These are phyloP conservation scores for Geoglossum cookeanum DNA, from an alignment of 2,329 filamentous ascomycete species.

Conservation along the genomic window DNA sequence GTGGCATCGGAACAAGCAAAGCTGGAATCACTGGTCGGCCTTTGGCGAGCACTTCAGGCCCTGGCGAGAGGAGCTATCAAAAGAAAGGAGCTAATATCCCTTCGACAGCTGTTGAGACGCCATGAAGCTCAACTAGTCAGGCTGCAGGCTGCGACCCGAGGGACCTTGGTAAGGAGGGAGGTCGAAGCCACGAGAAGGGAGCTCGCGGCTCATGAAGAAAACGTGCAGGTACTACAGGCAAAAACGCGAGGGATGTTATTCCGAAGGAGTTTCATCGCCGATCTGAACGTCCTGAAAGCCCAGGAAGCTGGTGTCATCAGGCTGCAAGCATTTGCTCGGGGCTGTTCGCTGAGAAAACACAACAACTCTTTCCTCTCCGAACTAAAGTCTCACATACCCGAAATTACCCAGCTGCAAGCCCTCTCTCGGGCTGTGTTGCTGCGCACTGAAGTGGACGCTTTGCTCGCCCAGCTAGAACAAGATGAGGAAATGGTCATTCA, in stretches of 20 bases:
- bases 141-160: conserved; percentile 49
- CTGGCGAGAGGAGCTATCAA: conserved; percentile 23
- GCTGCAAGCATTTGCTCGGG: conserved; percentile 49
- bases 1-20: conserved; percentile 25
- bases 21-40: conserved; percentile 21
- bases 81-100: conserved; percentile 18
- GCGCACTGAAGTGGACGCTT: conserved; percentile 51
- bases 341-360: conserved; percentile 41
- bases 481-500: conserved; percentile 61
- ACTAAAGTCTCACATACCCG: conserved; percentile 47
- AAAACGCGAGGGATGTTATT: conserved; percentile 28
- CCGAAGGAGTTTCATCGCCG: conserved; percentile 23
- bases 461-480: conserved; percentile 60
- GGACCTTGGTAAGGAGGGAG: conserved; percentile 37
- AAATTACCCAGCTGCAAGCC: conserved; percentile 53
- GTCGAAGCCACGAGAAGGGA: conserved; percentile 27
- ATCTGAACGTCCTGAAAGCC: conserved; percentile 34
- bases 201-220: conserved; percentile 15
- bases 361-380: conserved; percentile 46
- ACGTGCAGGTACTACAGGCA: conserved; percentile 26
- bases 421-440: conserved; percentile 61
- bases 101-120: conserved; percentile 19
- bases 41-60: conserved; percentile 19
- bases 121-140: conserved; percentile 25
- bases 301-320: conserved; percentile 37